Evolutionary conservation across 371 early-diverging fungal species (phyloP).

Genomic region (Syncephalastrum monosporum): DNA sequence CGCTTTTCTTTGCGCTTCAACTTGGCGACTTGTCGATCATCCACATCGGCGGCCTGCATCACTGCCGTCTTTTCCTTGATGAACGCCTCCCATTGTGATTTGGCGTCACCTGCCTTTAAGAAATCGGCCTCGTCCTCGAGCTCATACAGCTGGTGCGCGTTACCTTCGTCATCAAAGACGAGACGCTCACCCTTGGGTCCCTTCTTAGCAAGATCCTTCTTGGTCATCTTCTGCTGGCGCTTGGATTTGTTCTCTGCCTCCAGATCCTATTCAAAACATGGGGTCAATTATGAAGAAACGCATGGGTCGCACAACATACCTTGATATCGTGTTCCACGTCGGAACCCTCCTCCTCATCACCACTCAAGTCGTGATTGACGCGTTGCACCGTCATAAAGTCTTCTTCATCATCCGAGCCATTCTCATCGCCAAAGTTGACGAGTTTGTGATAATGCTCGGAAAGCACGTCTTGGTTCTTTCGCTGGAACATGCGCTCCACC

Average conservation of each 20-base stretch:
- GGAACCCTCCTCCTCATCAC: conserved; percentile 41
- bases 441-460: conserved; percentile 89
- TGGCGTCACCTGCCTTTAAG: conserved; percentile 70
- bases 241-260: conserved; percentile 59
- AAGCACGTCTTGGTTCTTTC: conserved; percentile 89
- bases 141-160: conserved; percentile 73
- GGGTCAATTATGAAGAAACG: conserved; percentile 6
- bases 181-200: conserved; percentile 68
- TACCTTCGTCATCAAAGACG: conserved; percentile 93
- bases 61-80: conserved; percentile 58
- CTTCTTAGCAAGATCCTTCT: conserved; percentile 72
- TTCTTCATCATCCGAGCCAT: conserved; percentile 52
- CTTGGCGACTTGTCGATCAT: conserved; percentile 69
- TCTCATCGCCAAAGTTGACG: conserved; percentile 63
- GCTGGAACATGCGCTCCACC: conserved; percentile 87
- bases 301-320: conserved; percentile 11
- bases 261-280: conserved; percentile 6
- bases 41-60: conserved; percentile 74
- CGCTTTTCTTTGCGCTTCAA: conserved; percentile 75
- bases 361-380: conserved; percentile 65
- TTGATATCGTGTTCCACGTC: conserved; percentile 38
- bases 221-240: conserved; percentile 65
- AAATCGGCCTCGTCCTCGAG: conserved; percentile 80
- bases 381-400: conserved; percentile 85
- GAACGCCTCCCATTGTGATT: conserved; percentile 61